Conservation (phyloP, 2,329 filamentous ascomycete genomes). For the Didymella arachidicola region DNA sequence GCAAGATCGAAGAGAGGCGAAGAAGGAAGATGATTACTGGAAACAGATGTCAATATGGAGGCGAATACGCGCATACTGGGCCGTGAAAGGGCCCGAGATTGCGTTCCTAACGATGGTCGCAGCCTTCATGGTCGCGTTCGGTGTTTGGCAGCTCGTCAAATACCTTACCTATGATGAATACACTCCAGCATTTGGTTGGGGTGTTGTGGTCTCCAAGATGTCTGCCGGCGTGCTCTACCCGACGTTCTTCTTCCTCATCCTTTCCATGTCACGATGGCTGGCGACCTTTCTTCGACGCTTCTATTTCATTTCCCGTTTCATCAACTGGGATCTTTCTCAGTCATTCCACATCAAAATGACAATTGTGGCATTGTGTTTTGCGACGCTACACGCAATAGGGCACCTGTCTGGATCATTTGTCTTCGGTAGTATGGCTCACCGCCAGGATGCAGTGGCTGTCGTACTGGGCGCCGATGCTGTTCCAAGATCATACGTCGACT, state of each 20-base stretch:
- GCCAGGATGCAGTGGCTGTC: conserved; percentile 56
- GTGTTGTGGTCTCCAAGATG: conserved; percentile 63
- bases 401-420: conserved; percentile 63
- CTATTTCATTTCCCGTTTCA: conserved; percentile 61
- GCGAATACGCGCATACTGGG: conserved; percentile 62
- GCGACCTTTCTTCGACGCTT: conserved; percentile 62
- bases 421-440: conserved; percentile 56
- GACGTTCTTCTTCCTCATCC: conserved; percentile 65
- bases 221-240: conserved; percentile 64
- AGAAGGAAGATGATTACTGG: conserved; percentile 58
- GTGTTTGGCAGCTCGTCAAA: conserved; percentile 64
- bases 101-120: conserved; percentile 60
- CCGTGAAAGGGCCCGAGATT: conserved; percentile 62
- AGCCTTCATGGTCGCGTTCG: conserved; percentile 59
- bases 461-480: conserved; percentile 57
- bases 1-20: conserved; percentile 57
- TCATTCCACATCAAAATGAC: conserved; percentile 65
- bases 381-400: conserved; percentile 62
- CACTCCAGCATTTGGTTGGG: conserved; percentile 63
- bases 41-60: conserved; percentile 57
- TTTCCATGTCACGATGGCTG: conserved; percentile 66
- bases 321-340: conserved; percentile 66
- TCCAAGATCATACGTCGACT: conserved; percentile 57
- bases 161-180: conserved; percentile 58
- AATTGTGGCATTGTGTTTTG: conserved; percentile 59